Base-by-base conservation (phyloP, 148 eudicot species). In the Chenopodium berlandieri region DNA sequence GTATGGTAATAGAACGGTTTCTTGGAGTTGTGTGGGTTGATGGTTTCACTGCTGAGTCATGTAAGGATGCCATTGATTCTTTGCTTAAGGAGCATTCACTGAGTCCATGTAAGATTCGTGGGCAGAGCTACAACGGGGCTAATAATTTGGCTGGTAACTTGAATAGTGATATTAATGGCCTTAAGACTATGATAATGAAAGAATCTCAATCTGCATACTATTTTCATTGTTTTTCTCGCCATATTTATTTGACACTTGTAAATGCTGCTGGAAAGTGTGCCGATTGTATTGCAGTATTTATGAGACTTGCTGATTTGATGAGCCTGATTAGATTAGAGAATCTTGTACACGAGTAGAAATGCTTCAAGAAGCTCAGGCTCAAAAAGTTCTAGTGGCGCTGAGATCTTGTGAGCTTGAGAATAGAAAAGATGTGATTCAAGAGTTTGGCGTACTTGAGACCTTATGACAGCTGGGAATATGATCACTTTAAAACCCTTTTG, bases 111-210 rank as follows among this genome's bases (percentile, higher is more conserved):
- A 77, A 22, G 23, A 32, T 81, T 25, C 44, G 75, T 3, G 81
- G 84, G 4, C 82, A 85, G 25, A 66, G 84, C 58, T 81, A 81
- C 46, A 75, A 85, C 10, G 71, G 78, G 22, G 78, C 68, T 16
- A 81, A 66, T 9, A 34, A 80, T 25, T 76, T 84, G 87, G 71
- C 44, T 68, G 32, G 40, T 68, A 76, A 68, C 58, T 44, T 46
- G 14, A 13, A 8, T 4, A 37, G 87, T 31, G 40, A 47, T 12
- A 44, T 78, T 27, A 68, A 78, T 78, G 80, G 63, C 13, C 73
- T 78, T 16, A 25, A 27, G 46, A 30, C 80, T 23, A 47, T 78
- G 76, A 25, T 73, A 22, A 47, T 73, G 76, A 50, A 73, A 46
- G 76, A 73, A 9, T 19, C 14, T 11, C 54, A 44, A 46, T 40